Evolutionary conservation across 139 green algal genomes (phyloP).

Genomic region (Chlorella sp.): DNA sequence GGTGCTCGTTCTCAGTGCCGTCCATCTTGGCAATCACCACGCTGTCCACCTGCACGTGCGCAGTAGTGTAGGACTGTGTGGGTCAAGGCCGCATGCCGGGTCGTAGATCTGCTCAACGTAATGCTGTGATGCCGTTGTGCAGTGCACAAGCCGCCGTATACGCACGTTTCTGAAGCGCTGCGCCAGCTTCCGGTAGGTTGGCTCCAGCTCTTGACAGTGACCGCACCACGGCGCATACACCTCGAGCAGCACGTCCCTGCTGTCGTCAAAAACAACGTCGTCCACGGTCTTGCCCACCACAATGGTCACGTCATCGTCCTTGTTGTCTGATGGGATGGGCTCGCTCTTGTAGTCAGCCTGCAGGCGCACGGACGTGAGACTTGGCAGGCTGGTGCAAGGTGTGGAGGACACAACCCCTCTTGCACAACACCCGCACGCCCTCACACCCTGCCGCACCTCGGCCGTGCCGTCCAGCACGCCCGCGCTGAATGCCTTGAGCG

Average conservation of each 20-base stretch:
- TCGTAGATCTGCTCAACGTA: too few species aligned
- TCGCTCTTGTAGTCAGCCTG: conserved; percentile 54
- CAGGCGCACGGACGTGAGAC: too few species aligned
- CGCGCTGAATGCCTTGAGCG: conserved; percentile 42
- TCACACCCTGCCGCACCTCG: not conserved
- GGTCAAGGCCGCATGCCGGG: too few species aligned
- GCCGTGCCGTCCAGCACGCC: conserved; percentile 46
- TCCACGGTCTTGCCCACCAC: conserved; percentile 72
- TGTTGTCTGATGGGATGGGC: conserved; percentile 36
- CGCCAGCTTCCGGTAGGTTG: conserved; percentile 78
- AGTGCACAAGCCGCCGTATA: too few species aligned
- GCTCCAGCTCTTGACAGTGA: conserved; percentile 72
- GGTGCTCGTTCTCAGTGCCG: conserved; percentile 71
- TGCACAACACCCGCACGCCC: too few species aligned
- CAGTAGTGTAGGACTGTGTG: too few species aligned
- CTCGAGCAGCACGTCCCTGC: conserved; percentile 69
- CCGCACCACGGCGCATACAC: conserved; percentile 84
- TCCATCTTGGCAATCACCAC: conserved; percentile 77
- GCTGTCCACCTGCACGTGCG: too few species aligned
- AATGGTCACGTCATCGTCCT: conserved; percentile 40
- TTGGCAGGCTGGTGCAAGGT: too few species aligned
- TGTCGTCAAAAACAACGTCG: conserved; percentile 48
- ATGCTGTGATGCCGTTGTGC: too few species aligned
- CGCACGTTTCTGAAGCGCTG: conserved; percentile 65
- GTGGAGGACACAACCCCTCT: too few species aligned